Evolutionary conservation across 352 stramenopile species (phyloP), one percentile per base, ranked within the genome.

Genomic region (Phytopythium aichiense): DNA sequence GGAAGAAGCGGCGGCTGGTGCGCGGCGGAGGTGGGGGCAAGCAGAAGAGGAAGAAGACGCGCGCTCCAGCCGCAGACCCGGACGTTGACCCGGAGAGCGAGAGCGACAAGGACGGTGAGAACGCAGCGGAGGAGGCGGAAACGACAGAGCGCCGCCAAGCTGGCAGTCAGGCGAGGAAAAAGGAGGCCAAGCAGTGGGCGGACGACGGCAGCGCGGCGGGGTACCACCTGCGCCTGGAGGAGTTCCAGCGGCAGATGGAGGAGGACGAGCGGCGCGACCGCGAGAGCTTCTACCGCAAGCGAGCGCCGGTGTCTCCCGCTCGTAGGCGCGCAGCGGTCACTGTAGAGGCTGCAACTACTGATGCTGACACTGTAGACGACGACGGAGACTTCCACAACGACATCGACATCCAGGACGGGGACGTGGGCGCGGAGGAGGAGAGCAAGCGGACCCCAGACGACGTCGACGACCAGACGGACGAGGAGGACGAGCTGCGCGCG

Each of bases 221-320:
- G 15, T 72, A 69, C 28, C 56, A 65, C 67, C 69, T 63, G 13
- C 69, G 72, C 6, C 23, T 87, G 9, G 56, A 74, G 30, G 73
- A 79, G 16, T 64, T 84, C 22, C 56, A 68, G 30, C 55, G 60
- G 56, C 38, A 68, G 31, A 42, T 79, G 16, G 61, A 70, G 45
- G 62, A 69, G 5, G 70, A 67, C 1, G 65, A 73, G 30, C 61
- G 63, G 0, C 63, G 71, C 37, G 56, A 43, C 18, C 56, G 56
- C 25, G 69, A 63, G 59, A 79, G 64, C 0, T 87, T 84, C 35
- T 87, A 87, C 73, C 78, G 81, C 40, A 74, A 70, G 42, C 71
- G 22, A 13, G 48, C 53, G 12, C 30, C 37, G 20, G 15, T 35
- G 25, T 3, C 25, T 30, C 25, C 25, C 25, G 25, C 25, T 30